Conservation (phyloP, 306 rosid species). For the Trichosanthes truncata region DNA sequence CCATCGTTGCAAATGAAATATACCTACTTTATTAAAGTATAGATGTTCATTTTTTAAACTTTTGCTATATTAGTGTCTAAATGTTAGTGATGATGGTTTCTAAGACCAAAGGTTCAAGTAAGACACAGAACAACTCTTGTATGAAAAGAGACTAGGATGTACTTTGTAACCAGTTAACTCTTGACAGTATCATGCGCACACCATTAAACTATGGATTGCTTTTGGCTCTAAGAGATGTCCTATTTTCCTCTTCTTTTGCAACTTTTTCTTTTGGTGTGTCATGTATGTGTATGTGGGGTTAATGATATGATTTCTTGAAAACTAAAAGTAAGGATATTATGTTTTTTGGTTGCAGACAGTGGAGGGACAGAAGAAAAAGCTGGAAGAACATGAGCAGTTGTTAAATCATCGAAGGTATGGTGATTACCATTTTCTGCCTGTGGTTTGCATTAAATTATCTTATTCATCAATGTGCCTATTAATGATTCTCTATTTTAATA, state of each 20-base stretch:
- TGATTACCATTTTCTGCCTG: neutral
- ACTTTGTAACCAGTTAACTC: neutral
- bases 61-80: neutral
- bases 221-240: neutral
- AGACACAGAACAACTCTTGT: neutral
- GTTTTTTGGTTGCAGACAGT: conserved; percentile 56
- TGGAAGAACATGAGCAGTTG: conserved; percentile 70
- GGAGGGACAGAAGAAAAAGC: conserved; percentile 76
- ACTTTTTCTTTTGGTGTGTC: neutral
- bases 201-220: neutral
- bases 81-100: neutral
- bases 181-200: neutral
- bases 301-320: neutral
- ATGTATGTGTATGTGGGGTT: too few relatives aligned
- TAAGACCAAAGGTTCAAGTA: neutral
- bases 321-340: neutral
- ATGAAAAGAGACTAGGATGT: neutral
- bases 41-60: neutral
- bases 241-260: neutral
- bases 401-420: conserved; percentile 63
- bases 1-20: neutral
- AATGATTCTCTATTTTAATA: conserved; percentile 10
- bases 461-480: conserved; percentile 4
- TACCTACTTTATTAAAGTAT: neutral
- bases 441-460: conserved; percentile 5